Evolutionary conservation across 2,329 filamentous ascomycete genomes (phyloP), one percentile per base, ranked within the genome.

Genomic region (Aureobasidium lini): DNA sequence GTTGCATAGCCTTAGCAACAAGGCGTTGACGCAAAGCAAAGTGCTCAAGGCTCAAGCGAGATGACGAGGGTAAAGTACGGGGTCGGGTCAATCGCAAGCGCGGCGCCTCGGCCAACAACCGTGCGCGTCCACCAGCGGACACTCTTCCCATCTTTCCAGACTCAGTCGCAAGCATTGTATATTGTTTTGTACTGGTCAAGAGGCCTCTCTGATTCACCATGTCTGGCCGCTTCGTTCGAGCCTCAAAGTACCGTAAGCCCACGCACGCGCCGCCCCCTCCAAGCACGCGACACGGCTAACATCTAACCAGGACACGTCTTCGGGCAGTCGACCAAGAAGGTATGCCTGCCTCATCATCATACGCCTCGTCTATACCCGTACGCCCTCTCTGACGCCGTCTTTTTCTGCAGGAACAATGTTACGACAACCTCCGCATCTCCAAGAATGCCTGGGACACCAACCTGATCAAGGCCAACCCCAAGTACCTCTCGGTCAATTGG

Each of bases 401-500:
- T 2, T 11, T 28, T 9, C 28, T 15, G 23, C 61, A 86, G 84
- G 94, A 99, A 75, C 89, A 90, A 83, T 96, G 92, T 81, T 99
- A 97, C 78, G 94, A 99, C 76, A 97, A 97, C 76, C 80, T 99
- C 67, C 90, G 90, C 73, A 90, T 99, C 76, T 96, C 91, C 71
- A 90, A 88, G 76, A 99, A 99, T 85, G 94, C 94, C 59, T 99
- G 94, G 94, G 94, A 99, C 76, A 96, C 92, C 70, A 99, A 99
- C 79, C 80, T 99, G 71, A 84, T 97, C 78, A 97, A 97, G 87
- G 94, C 85, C 73, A 99, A 99, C 75, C 92, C 94, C 52, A 87
- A 95, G 75, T 97, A 94, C 75, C 82, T 99, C 67, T 88, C 94
- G 6, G 92, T 99, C 78, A 99, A 99, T 81, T 99, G 94, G 94